Conservation (phyloP, 1,284 basidiomycete species). For the Trametes hirsuta region DNA sequence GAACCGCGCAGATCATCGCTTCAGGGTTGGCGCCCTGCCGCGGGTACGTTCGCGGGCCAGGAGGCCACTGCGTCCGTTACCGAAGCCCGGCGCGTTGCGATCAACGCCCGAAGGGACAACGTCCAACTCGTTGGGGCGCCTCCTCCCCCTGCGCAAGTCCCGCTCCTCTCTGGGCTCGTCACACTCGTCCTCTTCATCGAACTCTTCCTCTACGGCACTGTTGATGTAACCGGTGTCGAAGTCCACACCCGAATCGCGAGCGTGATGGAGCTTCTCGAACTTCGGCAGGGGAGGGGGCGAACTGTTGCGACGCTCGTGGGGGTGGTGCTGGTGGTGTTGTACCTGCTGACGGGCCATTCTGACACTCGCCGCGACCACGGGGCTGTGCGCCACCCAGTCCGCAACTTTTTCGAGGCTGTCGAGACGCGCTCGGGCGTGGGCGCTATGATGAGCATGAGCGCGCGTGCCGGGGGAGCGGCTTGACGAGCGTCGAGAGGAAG, state of each 20-base stretch:
- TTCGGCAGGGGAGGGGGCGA: constrained; percentile 31
- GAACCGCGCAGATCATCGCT: constrained; percentile 10
- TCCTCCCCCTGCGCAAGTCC: constrained; percentile 25
- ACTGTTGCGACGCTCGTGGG: constrained; percentile 31
- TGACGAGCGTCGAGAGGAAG: constrained; percentile 33
- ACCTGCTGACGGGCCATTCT: constrained; percentile 21
- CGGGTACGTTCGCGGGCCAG: constrained; percentile 27
- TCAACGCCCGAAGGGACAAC: constrained; percentile 12
- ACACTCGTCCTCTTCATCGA: constrained; percentile 22
- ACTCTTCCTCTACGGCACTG: constrained; percentile 21
- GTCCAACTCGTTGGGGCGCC: constrained; percentile 33
- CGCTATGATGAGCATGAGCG: constrained; percentile 21
- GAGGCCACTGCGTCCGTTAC: constrained; percentile 35
- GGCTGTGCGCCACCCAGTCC: constrained; percentile 39
- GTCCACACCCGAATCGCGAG: constrained; percentile 23
- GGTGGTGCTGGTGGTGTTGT: constrained; percentile 1
- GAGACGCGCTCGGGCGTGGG: constrained; percentile 31
- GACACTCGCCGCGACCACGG: constrained; percentile 26
- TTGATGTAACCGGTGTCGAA: constrained; percentile 14
- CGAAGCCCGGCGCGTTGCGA: constrained; percentile 31
- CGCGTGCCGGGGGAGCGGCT: constrained; percentile 32
- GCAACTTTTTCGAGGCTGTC: constrained; percentile 39
- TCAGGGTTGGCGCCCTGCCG: constrained; percentile 13
- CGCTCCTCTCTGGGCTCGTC: constrained; percentile 5
- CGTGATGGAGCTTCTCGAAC: constrained; percentile 24